A percentile compares a stretch with the other conserved stretches of the same genome.
Conservation (phyloP, 805 yeast genomes). For the Myxozyma udenii region DNA sequence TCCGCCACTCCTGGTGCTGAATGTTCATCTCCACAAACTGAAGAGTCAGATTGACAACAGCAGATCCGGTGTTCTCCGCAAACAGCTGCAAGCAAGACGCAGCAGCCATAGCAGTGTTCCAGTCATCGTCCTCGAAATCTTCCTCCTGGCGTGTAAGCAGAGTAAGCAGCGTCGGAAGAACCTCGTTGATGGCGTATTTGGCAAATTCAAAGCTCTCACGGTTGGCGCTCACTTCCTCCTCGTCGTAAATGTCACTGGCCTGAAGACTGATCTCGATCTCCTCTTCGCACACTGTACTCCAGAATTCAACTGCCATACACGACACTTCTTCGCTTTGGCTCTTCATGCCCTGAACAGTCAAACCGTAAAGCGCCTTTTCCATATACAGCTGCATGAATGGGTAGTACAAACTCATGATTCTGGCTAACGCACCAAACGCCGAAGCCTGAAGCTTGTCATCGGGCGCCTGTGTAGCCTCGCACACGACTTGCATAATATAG, state of each 20-base stretch:
- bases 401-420: constrained; percentile 87
- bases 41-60: constrained; percentile 80
- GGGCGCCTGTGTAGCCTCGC: constrained; percentile 95
- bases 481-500: constrained; percentile 96
- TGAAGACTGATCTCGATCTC: constrained; percentile 78
- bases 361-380: constrained; percentile 92
- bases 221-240: constrained; percentile 44
- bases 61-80: constrained; percentile 85
- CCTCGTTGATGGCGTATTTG: constrained; percentile 73
- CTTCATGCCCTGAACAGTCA: constrained; percentile 90
- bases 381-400: constrained; percentile 87
- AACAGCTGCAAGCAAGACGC: constrained; percentile 94
- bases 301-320: constrained; percentile 97
- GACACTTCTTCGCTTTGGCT: constrained; percentile 80
- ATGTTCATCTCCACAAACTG: constrained; percentile 78
- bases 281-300: constrained; percentile 99
- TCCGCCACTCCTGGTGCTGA: constrained; percentile 64
- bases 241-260: constrained; percentile 32
- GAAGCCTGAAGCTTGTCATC: constrained; percentile 82
- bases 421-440: constrained; percentile 92
- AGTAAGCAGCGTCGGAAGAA: constrained; percentile 78
- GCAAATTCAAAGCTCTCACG: constrained; percentile 75
- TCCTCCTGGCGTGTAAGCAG: constrained; percentile 86
- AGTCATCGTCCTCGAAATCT: constrained; percentile 84
- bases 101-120: constrained; percentile 98